Base-by-base conservation (phyloP, 2,329 filamentous ascomycete species). In the Xylaria arbuscula region DNA sequence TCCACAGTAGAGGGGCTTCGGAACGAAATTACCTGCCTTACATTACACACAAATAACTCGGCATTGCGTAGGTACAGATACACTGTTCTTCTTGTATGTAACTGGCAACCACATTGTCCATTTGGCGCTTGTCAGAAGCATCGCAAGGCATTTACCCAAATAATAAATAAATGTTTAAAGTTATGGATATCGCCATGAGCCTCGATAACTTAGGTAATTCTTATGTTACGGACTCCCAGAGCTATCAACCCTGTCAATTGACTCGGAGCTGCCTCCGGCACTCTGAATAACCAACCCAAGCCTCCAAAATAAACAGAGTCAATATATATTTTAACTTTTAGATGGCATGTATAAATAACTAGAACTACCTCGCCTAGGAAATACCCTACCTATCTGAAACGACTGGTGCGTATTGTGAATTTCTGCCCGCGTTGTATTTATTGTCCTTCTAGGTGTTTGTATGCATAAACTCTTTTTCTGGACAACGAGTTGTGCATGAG, bases 341-440 rank as follows among this genome's bases (percentile, higher is more conserved):
- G 2, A 28, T 28, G 28, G 40, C 54, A 47, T 57, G 28, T 40
- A 32, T 45, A 42, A 60, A 40, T 48, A 40, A 32, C 38, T 64
- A 48, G 24, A 19, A 10, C 15, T 19, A 32, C 40, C n/a, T 51
- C 34, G 36, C 32, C n/a, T 42, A 38, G 45, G 22, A 54, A 15
- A 61, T 51, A 28, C 28, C 28, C 28, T 28, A 5, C 28, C 28
- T 28, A 28, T 28, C 28, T 28, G 42, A 50, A 15, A 67, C 50
- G 13, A 50, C 61, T 67, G 66, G 66, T 51, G 51, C 50, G 34
- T 57, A 53, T 61, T 48, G 62, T 3, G 19, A 51, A 65, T 22
- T 22, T 28, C 36, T 19, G 3, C 45, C 8, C 40, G 56, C 51
- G 65, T 68, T 65, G 66, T 62, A 50, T 58, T 45, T 55, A 15